phyloP scores from a whole-genome alignment of 148 eudicot species.

The Cornus suecica region DNA sequence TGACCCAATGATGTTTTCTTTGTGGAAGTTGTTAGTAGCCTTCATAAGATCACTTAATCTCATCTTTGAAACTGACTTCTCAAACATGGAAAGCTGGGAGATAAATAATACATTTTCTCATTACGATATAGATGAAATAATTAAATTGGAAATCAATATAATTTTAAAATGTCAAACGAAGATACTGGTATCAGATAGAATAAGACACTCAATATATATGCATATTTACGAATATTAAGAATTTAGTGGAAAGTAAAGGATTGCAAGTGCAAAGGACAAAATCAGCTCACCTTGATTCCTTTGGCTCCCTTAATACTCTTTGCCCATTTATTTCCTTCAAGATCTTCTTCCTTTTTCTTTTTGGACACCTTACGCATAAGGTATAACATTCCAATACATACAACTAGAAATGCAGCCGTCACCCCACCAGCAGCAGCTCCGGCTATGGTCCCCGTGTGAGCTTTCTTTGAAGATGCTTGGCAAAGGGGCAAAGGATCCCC shows the following conservation, averaged over 20 bases:
- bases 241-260: not conserved
- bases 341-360: conserved; percentile 46
- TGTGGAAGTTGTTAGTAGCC: conserved; percentile 64
- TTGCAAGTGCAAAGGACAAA: not conserved
- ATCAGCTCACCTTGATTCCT: conserved; percentile 32
- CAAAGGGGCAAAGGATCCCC: conserved; percentile 37
- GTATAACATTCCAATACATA: conserved; percentile 14
- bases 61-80: conserved; percentile 51
- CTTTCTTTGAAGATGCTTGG: conserved; percentile 23
- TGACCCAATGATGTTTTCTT: conserved; percentile 47
- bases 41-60: conserved; percentile 62
- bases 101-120: not conserved
- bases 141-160: not conserved
- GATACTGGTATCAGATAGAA: not conserved
- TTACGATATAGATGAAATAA: not conserved
- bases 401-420: conserved; percentile 12
- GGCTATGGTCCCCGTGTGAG: conserved; percentile 18
- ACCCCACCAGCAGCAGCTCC: conserved; percentile 37
- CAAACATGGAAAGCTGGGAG: conserved; percentile 57
- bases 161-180: not conserved
- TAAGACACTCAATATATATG: not conserved
- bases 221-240: no score
- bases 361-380: conserved; percentile 19
- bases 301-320: conserved; percentile 39
- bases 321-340: conserved; percentile 50